A percentile compares a stretch with the other conserved stretches of the same genome.
Conservation (phyloP, 169 alveolate genomes). For the Plasmodium gonderi region DNA sequence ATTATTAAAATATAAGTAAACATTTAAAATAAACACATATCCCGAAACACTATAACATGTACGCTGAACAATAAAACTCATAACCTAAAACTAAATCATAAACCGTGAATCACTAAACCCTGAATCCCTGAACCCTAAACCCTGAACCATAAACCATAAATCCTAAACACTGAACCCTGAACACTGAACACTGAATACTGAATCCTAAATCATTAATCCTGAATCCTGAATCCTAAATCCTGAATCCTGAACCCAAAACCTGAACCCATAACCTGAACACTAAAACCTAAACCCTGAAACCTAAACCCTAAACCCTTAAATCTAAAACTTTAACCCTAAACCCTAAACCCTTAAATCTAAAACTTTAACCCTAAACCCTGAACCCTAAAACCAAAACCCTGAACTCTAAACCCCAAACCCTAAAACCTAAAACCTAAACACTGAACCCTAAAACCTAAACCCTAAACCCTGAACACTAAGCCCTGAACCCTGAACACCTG, state of each 20-base stretch:
- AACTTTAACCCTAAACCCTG: background rate
- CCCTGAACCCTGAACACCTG: background rate
- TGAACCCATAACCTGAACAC: background rate
- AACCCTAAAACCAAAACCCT: background rate
- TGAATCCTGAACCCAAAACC: background rate
- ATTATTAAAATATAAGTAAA: no score
- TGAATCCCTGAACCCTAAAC: background rate
- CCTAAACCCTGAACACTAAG: background rate
- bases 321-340: background rate
- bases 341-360: background rate
- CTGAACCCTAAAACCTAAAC: background rate
- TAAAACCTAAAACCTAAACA: background rate
- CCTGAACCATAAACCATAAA: background rate
- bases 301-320: background rate
- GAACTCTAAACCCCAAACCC: background rate
- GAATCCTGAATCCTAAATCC: background rate
- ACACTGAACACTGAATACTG: background rate
- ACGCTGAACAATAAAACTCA: background rate
- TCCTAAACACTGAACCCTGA: background rate
- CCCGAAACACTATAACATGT: background rate
- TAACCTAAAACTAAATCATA: background rate
- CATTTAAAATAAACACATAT: no score
- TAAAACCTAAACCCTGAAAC: background rate
- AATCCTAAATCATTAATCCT: background rate
- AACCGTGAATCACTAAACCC: background rate